phyloP scores from a whole-genome alignment of 2,329 filamentous ascomycete species.

The Talaromyces sp. region DNA sequence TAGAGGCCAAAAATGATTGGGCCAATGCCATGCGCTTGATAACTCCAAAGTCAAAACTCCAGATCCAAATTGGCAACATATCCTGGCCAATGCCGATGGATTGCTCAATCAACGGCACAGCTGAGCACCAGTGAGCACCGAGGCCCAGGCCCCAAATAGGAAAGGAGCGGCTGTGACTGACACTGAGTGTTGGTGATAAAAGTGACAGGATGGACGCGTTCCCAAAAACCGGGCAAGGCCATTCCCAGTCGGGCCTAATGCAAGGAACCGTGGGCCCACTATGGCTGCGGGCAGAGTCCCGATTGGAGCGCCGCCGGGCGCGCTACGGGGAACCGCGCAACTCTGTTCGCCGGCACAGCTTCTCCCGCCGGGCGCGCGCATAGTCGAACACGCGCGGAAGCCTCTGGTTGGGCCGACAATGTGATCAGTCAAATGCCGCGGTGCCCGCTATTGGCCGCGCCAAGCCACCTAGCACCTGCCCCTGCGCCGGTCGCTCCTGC shows the following conservation, averaged over 20 bases:
- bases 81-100: background rate
- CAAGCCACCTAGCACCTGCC: background rate
- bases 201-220: background rate
- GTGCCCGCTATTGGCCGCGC: background rate
- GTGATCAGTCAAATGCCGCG: background rate
- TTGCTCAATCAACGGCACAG: background rate
- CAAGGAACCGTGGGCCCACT: conserved; percentile 6
- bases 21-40: background rate
- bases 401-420: background rate
- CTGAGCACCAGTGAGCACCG: background rate
- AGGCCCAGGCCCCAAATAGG: background rate
- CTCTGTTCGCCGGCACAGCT: background rate
- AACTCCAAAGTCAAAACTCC: background rate
- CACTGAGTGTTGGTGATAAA: background rate
- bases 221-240: background rate
- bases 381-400: background rate
- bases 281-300: conserved; percentile 8
- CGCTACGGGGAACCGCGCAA: background rate
- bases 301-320: conserved; percentile 6
- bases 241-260: conserved; percentile 6
- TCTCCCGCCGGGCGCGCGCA: background rate
- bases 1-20: background rate
- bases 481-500: background rate
- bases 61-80: background rate
- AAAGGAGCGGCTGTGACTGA: background rate